Base-by-base conservation (phyloP, 2,329 filamentous ascomycete genomes). In the Exophiala sideris region DNA sequence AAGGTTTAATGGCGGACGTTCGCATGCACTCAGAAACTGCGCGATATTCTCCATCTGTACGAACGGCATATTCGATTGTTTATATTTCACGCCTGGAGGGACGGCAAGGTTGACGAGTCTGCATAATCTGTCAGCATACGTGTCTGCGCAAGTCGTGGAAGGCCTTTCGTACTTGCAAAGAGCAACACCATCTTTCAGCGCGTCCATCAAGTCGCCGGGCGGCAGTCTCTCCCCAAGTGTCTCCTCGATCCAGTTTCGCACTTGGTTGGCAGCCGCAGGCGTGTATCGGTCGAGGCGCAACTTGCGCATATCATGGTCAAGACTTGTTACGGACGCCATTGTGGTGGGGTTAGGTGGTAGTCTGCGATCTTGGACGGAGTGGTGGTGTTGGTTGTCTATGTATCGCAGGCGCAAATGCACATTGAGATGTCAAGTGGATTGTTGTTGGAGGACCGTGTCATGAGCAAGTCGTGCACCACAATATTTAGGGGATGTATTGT, bases 31-130 rank as follows among this genome's bases (percentile, higher is more conserved):
- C 50, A 99, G 83, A 73, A 96, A 99, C 68, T 95, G 89, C 3
- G 91, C 95, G 67, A 99, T 96, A 70, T 99, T 99, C 72, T 99
- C 94, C 91, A 97, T 97, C 73, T 99, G 94, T 38, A 97, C 92
- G 69, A 99, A 99, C 0, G 94, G 94, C 92, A 97, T 97, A 38
- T 84, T 75, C 1, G 91, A 96, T 68, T 87, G 80, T 74, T 97
- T 97, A 81, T 88, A 97, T 70, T 87, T 90, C 73, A 96, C 82
- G 32, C 87, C 87, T 0, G 89, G 88, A 12, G 86, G 82, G 21
- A 89, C 88, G 32, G 83, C 88, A 52, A 92, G 79, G 68, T 96
- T 97, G 66, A 89, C 82, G 48, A 97, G 84, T 67, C 90, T 94
- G 61, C 66, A 45, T 56, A 70, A 64, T 61, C 61, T 46, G 44